A percentile compares a stretch with the other conserved stretches of the same genome.
Conservation (phyloP, 805 yeast species). For the Spathaspora gorwiae region DNA sequence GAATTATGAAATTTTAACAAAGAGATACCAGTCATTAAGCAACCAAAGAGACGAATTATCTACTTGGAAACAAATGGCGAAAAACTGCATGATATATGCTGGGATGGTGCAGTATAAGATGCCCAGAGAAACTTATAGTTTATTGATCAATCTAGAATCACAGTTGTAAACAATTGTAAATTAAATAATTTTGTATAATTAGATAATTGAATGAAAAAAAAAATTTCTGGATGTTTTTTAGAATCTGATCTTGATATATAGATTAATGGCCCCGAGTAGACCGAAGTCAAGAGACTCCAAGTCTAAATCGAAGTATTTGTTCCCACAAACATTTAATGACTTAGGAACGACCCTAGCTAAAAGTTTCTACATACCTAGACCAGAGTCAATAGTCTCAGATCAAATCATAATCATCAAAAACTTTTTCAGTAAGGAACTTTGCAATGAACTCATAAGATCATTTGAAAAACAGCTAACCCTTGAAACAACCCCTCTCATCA, state of each 20-base stretch:
- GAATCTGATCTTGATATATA: too few relatives aligned
- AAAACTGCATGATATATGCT: slow-evolving; percentile 89
- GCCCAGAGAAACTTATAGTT: slow-evolving; percentile 80
- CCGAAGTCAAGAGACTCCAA: neutral
- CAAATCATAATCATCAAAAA: slow-evolving; percentile 40
- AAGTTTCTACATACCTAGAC: slow-evolving; percentile 19
- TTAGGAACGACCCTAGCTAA: slow-evolving; percentile 10
- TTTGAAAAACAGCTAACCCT: slow-evolving; percentile 23
- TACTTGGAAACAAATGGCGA: slow-evolving; percentile 57
- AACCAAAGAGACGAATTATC: slow-evolving; percentile 49
- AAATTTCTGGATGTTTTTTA: too few relatives aligned
- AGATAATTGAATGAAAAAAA: too few relatives aligned
- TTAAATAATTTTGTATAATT: too few relatives aligned
- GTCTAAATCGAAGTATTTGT: slow-evolving; percentile 5
- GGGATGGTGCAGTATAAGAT: slow-evolving; percentile 91
- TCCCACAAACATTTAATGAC: slow-evolving; percentile 15
- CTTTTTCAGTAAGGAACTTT: slow-evolving; percentile 32
- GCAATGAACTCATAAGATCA: slow-evolving; percentile 35
- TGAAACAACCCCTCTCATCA: slow-evolving; percentile 46
- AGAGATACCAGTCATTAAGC: slow-evolving; percentile 35
- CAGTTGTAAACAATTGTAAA: slow-evolving; percentile 19
- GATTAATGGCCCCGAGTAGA: too few relatives aligned
- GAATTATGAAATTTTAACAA: slow-evolving; percentile 40
- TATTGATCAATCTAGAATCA: slow-evolving; percentile 60
- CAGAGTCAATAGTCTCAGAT: slow-evolving; percentile 21